Base-by-base conservation (phyloP, 202 grass and related monocot species). In the Carex arenaria region DNA sequence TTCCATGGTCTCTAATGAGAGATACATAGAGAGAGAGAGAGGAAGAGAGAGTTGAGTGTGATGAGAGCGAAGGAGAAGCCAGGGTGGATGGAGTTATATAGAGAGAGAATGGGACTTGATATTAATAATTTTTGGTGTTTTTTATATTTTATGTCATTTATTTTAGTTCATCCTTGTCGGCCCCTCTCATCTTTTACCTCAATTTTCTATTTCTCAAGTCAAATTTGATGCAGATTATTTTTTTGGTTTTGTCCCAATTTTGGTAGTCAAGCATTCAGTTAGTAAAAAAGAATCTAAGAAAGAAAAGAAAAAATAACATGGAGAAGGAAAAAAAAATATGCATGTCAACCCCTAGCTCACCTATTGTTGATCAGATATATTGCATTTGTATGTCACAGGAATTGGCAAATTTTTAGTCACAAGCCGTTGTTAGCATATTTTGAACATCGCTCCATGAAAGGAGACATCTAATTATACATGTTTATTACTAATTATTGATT, bases 131-230 rank as follows among this genome's bases (percentile, higher is more conserved):
- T 43, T 43, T 17, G 3, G 13, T 55, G 15, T 77, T 77, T 18
- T 20, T 60, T 78, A 59, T 59, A 19, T 15, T 74, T 52, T 77
- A 61, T 19, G 13, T 56, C 28, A 57, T 59, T 55, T 34, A 56
- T 56, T 56, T 77, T 38, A 59, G 28, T 36, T 78, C 26, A 60
- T 57, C 31, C 52, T 38, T 78, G 53, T 78, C 73, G 73, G 30
- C 73, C 73, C 53, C 73, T 78, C 51, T 78, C 73, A 78, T 38
- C 52, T 78, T 40, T 78, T 78, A 38, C 17, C 23, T 19, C 17
- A 59, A n/a, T 78, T 59, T 78, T 78, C 7, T 78, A 59, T 55
- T 76, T 78, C n/a, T 20, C 69, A 19, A 38, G 73, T 78, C 73
- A 78, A 78, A 78, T 19, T 59, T 57, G 73, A 34, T 78, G 19